These are phyloP conservation scores for Botryotinia convoluta DNA, from an alignment of 2,329 filamentous ascomycete species.

Conservation along the genomic window DNA sequence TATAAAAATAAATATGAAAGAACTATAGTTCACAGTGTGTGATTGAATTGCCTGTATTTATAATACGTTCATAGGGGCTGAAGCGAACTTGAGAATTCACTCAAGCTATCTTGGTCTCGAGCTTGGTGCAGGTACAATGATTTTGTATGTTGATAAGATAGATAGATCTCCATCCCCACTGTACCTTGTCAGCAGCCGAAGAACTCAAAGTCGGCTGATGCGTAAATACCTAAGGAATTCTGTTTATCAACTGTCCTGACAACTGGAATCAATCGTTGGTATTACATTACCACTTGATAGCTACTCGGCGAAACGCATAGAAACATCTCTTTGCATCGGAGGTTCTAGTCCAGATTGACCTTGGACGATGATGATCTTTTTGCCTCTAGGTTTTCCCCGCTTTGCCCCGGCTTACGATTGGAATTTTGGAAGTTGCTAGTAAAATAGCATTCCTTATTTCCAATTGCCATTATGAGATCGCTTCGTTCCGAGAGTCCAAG, in stretches of 20 bases:
- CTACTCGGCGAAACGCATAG: neutral
- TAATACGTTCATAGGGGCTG: neutral
- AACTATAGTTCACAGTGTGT: neutral
- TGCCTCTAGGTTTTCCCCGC: neutral
- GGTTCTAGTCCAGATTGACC: neutral
- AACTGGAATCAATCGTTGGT: neutral
- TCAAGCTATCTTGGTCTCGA: neutral
- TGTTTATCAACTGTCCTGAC: neutral
- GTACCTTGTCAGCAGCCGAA: neutral
- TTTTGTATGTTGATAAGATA: neutral
- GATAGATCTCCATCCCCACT: neutral
- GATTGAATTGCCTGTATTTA: neutral
- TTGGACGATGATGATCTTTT: neutral
- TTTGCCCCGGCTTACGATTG: neutral
- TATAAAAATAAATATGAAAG: neutral
- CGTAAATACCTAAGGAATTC: neutral
- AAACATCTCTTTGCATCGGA: neutral
- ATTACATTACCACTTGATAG: neutral
- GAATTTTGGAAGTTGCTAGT: neutral
- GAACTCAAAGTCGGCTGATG: neutral
- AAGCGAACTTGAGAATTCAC: neutral
- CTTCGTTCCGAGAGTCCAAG: neutral
- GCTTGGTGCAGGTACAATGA: too few relatives aligned
- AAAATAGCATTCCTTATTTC: neutral
- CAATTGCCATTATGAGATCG: neutral